A percentile compares a stretch with the other conserved stretches of the same genome.
Evolutionary conservation across 2,329 filamentous ascomycete species (phyloP).

Genomic region (Cladophialophora carrionii): DNA sequence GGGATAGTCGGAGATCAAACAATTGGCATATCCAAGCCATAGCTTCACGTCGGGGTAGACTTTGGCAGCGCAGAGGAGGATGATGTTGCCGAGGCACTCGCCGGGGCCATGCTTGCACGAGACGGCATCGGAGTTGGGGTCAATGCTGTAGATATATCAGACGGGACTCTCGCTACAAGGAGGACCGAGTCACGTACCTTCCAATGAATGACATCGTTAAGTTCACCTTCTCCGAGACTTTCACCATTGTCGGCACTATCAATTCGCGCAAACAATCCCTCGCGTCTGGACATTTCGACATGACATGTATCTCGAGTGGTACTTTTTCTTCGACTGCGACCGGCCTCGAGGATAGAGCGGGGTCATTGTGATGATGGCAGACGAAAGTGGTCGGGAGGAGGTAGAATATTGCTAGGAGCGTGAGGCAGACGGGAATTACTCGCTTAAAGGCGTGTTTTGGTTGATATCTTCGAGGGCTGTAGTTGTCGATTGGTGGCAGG

Average conservation of each 20-base stretch:
- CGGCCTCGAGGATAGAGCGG: conserved; percentile 4
- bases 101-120: conserved; percentile 84
- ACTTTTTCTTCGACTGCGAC: conserved; percentile 51
- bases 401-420: conserved; percentile 25
- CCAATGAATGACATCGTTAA: conserved; percentile 92
- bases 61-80: conserved; percentile 85
- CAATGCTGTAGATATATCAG: conserved; percentile 51
- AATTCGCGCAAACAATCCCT: conserved; percentile 78
- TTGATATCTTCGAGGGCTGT: not conserved
- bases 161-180: conserved; percentile 17
- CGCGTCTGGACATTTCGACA: conserved; percentile 96
- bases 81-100: conserved; percentile 92
- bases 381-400: conserved; percentile 32
- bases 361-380: conserved; percentile 32
- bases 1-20: conserved; percentile 74
- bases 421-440: conserved; percentile 32
- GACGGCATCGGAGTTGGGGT: conserved; percentile 77
- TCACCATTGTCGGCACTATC: conserved; percentile 84
- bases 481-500: not conserved
- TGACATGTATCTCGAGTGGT: conserved; percentile 90
- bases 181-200: conserved; percentile 55
- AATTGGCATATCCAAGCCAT: conserved; percentile 91
- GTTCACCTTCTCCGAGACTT: conserved; percentile 79
- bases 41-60: conserved; percentile 66
- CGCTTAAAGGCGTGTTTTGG: conserved; percentile 20